Base-by-base conservation (phyloP, 2,329 filamentous ascomycete genomes). In the Arthroderma sp. region DNA sequence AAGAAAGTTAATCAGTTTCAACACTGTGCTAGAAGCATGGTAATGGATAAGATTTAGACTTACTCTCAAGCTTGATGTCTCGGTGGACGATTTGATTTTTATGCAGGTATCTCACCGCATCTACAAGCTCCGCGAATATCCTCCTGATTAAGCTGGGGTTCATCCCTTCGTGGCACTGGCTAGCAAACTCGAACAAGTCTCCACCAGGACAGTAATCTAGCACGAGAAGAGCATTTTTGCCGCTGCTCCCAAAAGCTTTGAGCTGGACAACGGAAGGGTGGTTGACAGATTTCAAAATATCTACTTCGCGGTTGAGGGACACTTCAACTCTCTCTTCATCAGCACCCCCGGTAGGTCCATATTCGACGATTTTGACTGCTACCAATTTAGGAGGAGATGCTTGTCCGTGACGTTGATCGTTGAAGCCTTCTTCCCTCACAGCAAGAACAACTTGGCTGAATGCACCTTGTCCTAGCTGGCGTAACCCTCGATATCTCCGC, bases 31-130 rank as follows among this genome's bases (percentile, higher is more conserved):
- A 38, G 29, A 28, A 29, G 30, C 9, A 37, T 6, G 32, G 1
- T 6, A n/a, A 15, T 27, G 38, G 28, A 27, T 11, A 34, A 55
- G 47, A 45, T 15, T 32, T 6, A 10, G 36, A 45, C 80, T 66
- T 74, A 91, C 85, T 98, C 71, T 98, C 91, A 47, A 98, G 80
- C 67, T 98, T 98, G 64, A 98, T 93, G 63, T 98, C 91, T 48
- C 91, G 80, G 61, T 98, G 91, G 44, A 96, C 89, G 59, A 98
- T 94, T 53, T 78, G 81, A 55, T 84, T 72, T 44, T 77, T 71
- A 63, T 98, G 91, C 40, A 98, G 70, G 66, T 96, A 95, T 47
- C 74, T 76, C 32, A 94, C 81, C 0, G 89, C 91, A 49, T 77
- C 80, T 27, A 96, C 80, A 50, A 96, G 64, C 62, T 98, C 91